Evolutionary conservation across 192 early-diverging fungal genomes (phyloP).

Genomic region (Coemansia brasiliensis): DNA sequence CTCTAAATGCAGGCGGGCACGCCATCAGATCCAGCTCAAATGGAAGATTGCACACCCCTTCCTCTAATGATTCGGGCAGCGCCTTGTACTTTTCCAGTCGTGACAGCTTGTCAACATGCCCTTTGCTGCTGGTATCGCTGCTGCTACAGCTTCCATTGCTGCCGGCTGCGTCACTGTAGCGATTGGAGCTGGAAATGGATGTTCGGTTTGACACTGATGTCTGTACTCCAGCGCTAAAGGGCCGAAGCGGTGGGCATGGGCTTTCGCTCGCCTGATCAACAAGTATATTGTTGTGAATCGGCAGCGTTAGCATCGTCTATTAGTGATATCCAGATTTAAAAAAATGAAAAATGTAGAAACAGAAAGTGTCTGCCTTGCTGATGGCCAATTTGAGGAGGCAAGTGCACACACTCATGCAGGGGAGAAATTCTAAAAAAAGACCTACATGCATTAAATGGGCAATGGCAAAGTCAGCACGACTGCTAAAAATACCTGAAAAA

Average conservation of each 20-base stretch:
- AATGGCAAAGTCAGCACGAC: background rate
- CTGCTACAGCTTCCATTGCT: background rate
- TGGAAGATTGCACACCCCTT: slow-evolving; percentile 41
- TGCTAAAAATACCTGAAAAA: slow-evolving; percentile 26
- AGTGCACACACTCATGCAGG: background rate
- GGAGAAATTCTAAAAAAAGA: slow-evolving; percentile 5
- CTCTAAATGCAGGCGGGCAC: slow-evolving; percentile 47
- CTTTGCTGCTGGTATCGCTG: slow-evolving; percentile 20
- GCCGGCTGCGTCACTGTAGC: slow-evolving; percentile 9
- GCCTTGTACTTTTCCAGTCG: slow-evolving; percentile 52
- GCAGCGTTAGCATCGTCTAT: slow-evolving; percentile 24
- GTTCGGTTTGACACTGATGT: slow-evolving; percentile 28
- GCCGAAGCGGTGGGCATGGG: background rate
- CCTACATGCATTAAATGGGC: background rate
- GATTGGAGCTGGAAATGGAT: slow-evolving; percentile 22
- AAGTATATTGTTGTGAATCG: slow-evolving; percentile 7
- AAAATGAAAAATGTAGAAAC: background rate
- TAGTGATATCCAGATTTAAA: background rate
- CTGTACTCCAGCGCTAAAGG: slow-evolving; percentile 2
- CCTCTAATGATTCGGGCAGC: slow-evolving; percentile 46
- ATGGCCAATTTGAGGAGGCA: slow-evolving; percentile 1
- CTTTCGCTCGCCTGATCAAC: background rate
- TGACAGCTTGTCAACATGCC: slow-evolving; percentile 43
- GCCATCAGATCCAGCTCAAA: slow-evolving; percentile 47
- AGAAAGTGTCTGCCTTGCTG: background rate